Conservation (phyloP, 2,329 filamentous ascomycete species). For the Verticillium dahliae region DNA sequence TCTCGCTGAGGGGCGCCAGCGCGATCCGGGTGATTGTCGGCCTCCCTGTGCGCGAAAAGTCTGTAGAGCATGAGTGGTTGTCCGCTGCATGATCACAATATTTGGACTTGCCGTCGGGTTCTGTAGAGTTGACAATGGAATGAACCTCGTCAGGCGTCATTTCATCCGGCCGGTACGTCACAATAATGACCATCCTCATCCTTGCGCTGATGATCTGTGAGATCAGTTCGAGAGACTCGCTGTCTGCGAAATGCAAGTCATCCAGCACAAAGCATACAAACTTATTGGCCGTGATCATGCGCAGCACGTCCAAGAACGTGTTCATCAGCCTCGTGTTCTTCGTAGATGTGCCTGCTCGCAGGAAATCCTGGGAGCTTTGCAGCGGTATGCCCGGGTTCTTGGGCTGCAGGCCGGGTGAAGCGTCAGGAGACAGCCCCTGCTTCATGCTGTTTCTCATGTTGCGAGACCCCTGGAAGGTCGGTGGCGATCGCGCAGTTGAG, state of each 20-base stretch:
- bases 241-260: constrained; percentile 85
- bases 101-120: constrained; percentile 39
- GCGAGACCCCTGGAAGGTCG: constrained; percentile 26
- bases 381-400: constrained; percentile 30
- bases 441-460: constrained; percentile 24
- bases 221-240: constrained; percentile 79
- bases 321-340: constrained; percentile 74
- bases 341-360: constrained; percentile 50
- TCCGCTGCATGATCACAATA: not conserved
- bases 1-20: constrained; percentile 68
- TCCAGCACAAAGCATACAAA: constrained; percentile 86
- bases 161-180: constrained; percentile 69
- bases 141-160: constrained; percentile 49
- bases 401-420: constrained; percentile 27
- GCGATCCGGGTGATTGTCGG: constrained; percentile 62
- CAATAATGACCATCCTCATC: constrained; percentile 74
- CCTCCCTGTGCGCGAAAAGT: constrained; percentile 36
- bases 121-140: constrained; percentile 45
- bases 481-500: constrained; percentile 25
- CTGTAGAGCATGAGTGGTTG: constrained; percentile 21
- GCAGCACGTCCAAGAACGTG: constrained; percentile 78
- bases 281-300: constrained; percentile 74
- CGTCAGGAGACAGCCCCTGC: constrained; percentile 39
- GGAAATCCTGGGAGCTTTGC: constrained; percentile 52
- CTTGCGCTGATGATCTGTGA: constrained; percentile 71